Percentiles rank a stretch among this genome's conserved stretches.
Conservation (phyloP, 2,329 filamentous ascomycete genomes). For the Colletotrichum musicola region DNA sequence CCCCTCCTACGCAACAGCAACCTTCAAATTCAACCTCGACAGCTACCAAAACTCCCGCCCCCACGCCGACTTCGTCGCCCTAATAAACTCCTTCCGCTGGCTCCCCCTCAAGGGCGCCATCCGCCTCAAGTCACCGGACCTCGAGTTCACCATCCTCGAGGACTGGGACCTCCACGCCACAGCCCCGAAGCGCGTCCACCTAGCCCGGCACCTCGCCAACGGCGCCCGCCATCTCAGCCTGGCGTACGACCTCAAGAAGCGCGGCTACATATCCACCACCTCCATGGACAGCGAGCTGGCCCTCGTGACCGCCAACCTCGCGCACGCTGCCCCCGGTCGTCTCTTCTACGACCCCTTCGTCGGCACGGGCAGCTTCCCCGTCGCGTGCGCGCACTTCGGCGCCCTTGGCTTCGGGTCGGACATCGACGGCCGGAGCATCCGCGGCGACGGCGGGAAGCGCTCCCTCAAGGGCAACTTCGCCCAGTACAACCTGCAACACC, state of each 20-base stretch:
- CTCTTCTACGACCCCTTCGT: conserved; percentile 96
- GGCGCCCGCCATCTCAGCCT: conserved; percentile 76
- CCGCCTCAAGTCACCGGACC: conserved; percentile 78
- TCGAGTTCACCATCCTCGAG: conserved; percentile 86
- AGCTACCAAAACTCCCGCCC: conserved; percentile 82
- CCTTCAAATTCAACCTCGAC: conserved; percentile 90
- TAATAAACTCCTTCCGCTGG: conserved; percentile 87
- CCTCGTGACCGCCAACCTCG: conserved; percentile 91
- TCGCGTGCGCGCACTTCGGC: conserved; percentile 92
- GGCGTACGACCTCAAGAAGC: conserved; percentile 91
- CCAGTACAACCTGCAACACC: conserved; percentile 79
- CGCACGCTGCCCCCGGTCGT: conserved; percentile 83
- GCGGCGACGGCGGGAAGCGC: conserved; percentile 72
- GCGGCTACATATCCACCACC: conserved; percentile 93
- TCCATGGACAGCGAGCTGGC: conserved; percentile 97
- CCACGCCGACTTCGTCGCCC: conserved; percentile 71
- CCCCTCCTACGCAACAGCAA: conserved; percentile 67
- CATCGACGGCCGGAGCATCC: conserved; percentile 90
- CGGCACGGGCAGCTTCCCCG: conserved; percentile 91
- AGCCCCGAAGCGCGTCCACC: conserved; percentile 61
- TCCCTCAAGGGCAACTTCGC: conserved; percentile 78
- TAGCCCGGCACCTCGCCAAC: conserved; percentile 78
- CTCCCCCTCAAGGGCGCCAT: conserved; percentile 84
- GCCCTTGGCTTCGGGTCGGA: conserved; percentile 88
- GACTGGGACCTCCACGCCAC: conserved; percentile 77